These are phyloP conservation scores for Plenodomus biglobosus DNA, from an alignment of 2,329 filamentous ascomycete genomes.

Conservation along the genomic window DNA sequence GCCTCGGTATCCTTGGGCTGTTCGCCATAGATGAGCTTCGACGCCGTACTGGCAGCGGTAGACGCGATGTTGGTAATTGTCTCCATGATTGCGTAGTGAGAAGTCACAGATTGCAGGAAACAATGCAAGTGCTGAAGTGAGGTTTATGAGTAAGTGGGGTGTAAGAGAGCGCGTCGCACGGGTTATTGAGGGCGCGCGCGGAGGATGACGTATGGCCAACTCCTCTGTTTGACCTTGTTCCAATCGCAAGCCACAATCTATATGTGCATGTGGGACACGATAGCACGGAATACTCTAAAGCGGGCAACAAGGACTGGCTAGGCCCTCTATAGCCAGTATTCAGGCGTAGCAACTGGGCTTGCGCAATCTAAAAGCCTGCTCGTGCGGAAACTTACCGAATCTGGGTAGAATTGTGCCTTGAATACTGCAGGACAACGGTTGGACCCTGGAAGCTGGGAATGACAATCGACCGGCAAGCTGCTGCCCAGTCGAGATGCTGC, in stretches of 20 bases:
- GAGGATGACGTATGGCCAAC: constrained; percentile 21
- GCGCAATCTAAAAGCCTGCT: not conserved
- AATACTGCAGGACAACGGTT: not conserved
- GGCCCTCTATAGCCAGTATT: not conserved
- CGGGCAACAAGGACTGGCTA: constrained; percentile 7
- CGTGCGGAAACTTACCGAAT: not conserved
- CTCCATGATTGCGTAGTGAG: constrained; percentile 34
- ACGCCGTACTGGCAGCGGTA: constrained; percentile 29
- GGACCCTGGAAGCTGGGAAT: not conserved
- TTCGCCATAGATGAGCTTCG: constrained; percentile 45
- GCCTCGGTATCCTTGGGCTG: constrained; percentile 14
- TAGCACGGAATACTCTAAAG: constrained; percentile 15
- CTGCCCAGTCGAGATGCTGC: not conserved
- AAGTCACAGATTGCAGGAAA: constrained; percentile 1
- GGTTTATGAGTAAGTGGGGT: constrained; percentile 3
- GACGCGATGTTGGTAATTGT: constrained; percentile 41
- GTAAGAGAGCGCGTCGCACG: constrained; percentile 6
- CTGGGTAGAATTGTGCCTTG: not conserved
- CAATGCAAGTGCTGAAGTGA: not conserved
- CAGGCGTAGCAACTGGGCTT: not conserved
- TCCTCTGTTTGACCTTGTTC: constrained; percentile 13
- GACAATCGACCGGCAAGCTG: not conserved
- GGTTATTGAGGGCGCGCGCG: constrained; percentile 11
- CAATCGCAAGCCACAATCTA: constrained; percentile 9
- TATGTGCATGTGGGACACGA: constrained; percentile 13